Evolutionary conservation across 2,329 filamentous ascomycete species (phyloP).

Genomic region (Exserohilum turcica): DNA sequence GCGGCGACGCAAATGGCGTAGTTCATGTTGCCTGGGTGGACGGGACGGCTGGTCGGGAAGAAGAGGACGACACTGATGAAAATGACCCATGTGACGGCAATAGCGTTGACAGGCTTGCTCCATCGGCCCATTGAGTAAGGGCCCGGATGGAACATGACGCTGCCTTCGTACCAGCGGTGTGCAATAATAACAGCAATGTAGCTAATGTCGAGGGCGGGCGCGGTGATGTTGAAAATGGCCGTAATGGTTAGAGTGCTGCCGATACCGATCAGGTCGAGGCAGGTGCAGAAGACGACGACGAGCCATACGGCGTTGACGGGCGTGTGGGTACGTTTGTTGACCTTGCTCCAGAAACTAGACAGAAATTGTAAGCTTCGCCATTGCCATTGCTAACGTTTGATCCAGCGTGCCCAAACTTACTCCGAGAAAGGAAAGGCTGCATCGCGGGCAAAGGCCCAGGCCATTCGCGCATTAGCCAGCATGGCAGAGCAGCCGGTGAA

Average conservation of each 20-base stretch:
- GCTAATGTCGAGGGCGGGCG: conserved; percentile 56
- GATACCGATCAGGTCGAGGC: conserved; percentile 59
- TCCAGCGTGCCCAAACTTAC: conserved; percentile 40
- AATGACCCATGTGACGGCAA: conserved; percentile 65
- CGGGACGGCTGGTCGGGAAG: conserved; percentile 53
- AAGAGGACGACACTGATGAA: conserved; percentile 68
- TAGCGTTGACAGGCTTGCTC: conserved; percentile 60
- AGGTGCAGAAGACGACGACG: conserved; percentile 62
- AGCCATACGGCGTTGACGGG: conserved; percentile 69
- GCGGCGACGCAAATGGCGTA: conserved; percentile 54
- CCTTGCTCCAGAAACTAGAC: conserved; percentile 56
- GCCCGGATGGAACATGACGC: conserved; percentile 61
- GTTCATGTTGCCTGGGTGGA: conserved; percentile 55
- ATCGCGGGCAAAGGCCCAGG: conserved; percentile 65
- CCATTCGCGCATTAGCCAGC: conserved; percentile 67
- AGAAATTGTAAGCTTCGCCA: conserved; percentile 23
- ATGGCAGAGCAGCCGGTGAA: conserved; percentile 69
- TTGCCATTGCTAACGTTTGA: neutral
- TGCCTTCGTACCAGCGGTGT: conserved; percentile 58
- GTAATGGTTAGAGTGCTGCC: conserved; percentile 58
- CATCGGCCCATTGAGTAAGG: conserved; percentile 63
- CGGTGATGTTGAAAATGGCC: conserved; percentile 56
- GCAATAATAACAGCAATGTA: conserved; percentile 67
- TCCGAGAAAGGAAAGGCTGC: conserved; percentile 64
- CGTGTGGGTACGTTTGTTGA: conserved; percentile 61